phyloP scores from a whole-genome alignment of 2,329 filamentous ascomycete genomes.

The Biscogniauxia marginata region DNA sequence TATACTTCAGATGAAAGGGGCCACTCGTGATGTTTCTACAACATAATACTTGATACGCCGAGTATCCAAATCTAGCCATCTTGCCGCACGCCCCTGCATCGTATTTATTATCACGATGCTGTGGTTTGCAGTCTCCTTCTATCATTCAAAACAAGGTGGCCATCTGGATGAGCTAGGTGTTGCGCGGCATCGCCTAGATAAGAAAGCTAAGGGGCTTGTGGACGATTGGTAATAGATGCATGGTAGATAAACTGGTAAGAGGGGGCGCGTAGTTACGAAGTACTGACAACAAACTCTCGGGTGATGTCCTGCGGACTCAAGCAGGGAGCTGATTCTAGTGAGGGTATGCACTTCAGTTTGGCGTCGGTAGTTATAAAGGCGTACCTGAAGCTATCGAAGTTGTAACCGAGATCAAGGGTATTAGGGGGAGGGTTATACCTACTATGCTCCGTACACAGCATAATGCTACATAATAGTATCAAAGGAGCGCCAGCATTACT shows the following conservation, averaged over 20 bases:
- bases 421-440: no score
- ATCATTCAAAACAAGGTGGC: not conserved
- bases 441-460: no score
- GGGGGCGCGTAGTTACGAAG: not conserved
- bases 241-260: not conserved
- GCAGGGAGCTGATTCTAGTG: not conserved
- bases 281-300: not conserved
- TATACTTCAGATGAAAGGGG: not conserved
- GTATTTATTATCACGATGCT: not conserved
- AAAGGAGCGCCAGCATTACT: no score
- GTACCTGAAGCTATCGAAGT: no score
- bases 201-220: not conserved
- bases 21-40: not conserved
- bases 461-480: no score
- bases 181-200: not conserved
- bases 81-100: not conserved
- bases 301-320: not conserved
- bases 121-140: not conserved
- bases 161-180: not conserved
- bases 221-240: not conserved
- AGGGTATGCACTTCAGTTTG: no score
- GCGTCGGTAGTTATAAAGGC: no score
- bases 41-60: not conserved
- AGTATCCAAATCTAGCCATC: not conserved
- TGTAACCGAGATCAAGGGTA: no score